Evolutionary conservation across 2,329 filamentous ascomycete genomes (phyloP).

Genomic region (Pyrenophora seminiperda): DNA sequence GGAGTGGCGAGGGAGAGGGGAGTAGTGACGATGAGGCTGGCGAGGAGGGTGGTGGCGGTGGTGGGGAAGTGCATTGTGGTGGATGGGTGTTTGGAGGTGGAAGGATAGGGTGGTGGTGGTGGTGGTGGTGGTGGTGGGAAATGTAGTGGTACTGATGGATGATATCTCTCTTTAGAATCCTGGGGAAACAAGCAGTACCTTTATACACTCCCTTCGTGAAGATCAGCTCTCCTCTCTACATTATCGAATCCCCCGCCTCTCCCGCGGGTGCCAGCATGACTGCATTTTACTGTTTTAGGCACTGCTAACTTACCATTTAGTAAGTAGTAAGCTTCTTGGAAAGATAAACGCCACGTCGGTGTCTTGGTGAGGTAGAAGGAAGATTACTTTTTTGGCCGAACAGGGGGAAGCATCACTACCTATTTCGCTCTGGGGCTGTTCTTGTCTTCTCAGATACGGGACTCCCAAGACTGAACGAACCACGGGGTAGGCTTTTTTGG

Average conservation of each 20-base stretch:
- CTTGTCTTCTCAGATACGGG: neutral
- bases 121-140: slow-evolving; percentile 8
- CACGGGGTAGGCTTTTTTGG: too few relatives aligned
- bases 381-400: slow-evolving; percentile 3
- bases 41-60: slow-evolving; percentile 21
- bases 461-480: too few relatives aligned
- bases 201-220: too few relatives aligned
- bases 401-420: too few relatives aligned
- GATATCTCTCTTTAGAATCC: neutral
- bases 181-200: too few relatives aligned
- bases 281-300: slow-evolving; percentile 14
- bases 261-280: slow-evolving; percentile 19
- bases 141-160: slow-evolving; percentile 11
- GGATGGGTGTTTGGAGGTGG: slow-evolving; percentile 1
- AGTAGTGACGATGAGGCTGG: slow-evolving; percentile 27
- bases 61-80: slow-evolving; percentile 31
- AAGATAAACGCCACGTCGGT: slow-evolving; percentile 7
- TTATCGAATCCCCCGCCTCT: too few relatives aligned
- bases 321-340: slow-evolving; percentile 22
- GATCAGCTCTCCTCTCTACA: too few relatives aligned
- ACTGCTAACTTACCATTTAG: slow-evolving; percentile 1
- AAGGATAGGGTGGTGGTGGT: slow-evolving; percentile 14
- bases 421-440: slow-evolving; percentile 23
- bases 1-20: slow-evolving; percentile 31
- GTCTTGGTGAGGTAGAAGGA: slow-evolving; percentile 14